Evolutionary conservation across 805 yeast species (phyloP).

Genomic region (Candida mattraensis): DNA sequence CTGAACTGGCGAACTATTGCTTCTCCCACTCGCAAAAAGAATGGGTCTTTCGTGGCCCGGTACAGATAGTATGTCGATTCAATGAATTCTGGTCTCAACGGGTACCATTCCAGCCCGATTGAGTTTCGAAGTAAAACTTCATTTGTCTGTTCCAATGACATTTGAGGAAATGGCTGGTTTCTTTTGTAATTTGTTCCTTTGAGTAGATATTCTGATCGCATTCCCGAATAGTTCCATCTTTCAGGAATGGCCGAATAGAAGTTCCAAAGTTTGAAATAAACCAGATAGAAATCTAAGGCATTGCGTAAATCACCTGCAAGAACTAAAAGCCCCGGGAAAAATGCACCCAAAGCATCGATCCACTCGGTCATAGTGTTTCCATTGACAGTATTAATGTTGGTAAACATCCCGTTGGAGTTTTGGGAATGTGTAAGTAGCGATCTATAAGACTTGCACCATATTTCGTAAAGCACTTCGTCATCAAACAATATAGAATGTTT

Average conservation of each 20-base stretch:
- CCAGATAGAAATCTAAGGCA: slow-evolving; percentile 60
- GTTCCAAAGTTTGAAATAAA: slow-evolving; percentile 77
- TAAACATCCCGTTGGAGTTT: slow-evolving; percentile 33
- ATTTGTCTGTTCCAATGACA: slow-evolving; percentile 23
- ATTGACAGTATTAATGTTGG: slow-evolving; percentile 53
- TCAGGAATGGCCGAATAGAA: slow-evolving; percentile 83
- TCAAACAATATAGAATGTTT: slow-evolving; percentile 75
- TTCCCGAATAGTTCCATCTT: slow-evolving; percentile 60
- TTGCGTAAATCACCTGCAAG: slow-evolving; percentile 70
- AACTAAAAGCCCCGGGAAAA: slow-evolving; percentile 84
- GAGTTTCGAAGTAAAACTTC: slow-evolving; percentile 33
- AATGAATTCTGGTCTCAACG: slow-evolving; percentile 86
- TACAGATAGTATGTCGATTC: slow-evolving; percentile 86
- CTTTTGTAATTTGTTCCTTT: slow-evolving; percentile 14
- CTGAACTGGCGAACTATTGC: slow-evolving; percentile 57
- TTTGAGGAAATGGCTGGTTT: slow-evolving; percentile 23
- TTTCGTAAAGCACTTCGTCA: slow-evolving; percentile 46
- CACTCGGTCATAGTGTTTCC: slow-evolving; percentile 58
- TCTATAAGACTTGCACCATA: slow-evolving; percentile 62
- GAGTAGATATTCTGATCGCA: slow-evolving; percentile 21
- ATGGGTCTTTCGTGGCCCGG: slow-evolving; percentile 82
- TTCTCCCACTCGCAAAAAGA: slow-evolving; percentile 75
- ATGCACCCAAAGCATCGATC: slow-evolving; percentile 87
- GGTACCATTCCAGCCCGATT: slow-evolving; percentile 81
- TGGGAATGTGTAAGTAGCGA: slow-evolving; percentile 57